phyloP scores from a whole-genome alignment of 345 rosid genomes.

The Salix exigua region DNA sequence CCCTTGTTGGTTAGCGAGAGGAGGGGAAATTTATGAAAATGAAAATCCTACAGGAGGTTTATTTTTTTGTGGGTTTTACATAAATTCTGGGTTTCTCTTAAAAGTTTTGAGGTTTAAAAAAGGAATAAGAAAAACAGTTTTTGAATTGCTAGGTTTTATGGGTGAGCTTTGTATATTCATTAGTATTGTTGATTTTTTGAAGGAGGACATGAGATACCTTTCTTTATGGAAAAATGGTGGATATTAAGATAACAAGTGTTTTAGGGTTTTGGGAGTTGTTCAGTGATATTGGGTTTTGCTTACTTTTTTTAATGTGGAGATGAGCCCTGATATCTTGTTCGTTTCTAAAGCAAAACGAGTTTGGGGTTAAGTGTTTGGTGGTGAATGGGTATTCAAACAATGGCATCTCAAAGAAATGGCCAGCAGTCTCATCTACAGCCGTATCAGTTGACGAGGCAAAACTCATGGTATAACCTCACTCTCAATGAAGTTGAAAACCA shows the following conservation, averaged over 20 bases:
- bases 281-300: neutral
- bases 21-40: neutral
- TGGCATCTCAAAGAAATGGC: constrained; percentile 48
- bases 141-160: neutral
- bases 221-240: neutral
- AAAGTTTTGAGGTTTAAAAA: neutral
- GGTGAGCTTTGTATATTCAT: neutral
- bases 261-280: neutral
- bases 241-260: neutral
- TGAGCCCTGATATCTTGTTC: neutral
- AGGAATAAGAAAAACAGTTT: neutral
- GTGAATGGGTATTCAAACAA: constrained; percentile 60
- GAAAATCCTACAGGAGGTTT: neutral
- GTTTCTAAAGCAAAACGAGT: too few species aligned
- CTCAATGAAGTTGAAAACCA: constrained; percentile 45
- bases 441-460: constrained; percentile 35
- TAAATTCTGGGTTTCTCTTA: neutral
- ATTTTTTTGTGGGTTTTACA: neutral
- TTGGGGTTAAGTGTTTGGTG: neutral
- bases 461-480: constrained; percentile 46
- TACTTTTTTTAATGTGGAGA: neutral
- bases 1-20: neutral
- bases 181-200: neutral
- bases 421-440: constrained; percentile 37
- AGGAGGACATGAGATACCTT: neutral